phyloP scores from a whole-genome alignment of 441 rosid genomes.

The Euphorbia corollata region DNA sequence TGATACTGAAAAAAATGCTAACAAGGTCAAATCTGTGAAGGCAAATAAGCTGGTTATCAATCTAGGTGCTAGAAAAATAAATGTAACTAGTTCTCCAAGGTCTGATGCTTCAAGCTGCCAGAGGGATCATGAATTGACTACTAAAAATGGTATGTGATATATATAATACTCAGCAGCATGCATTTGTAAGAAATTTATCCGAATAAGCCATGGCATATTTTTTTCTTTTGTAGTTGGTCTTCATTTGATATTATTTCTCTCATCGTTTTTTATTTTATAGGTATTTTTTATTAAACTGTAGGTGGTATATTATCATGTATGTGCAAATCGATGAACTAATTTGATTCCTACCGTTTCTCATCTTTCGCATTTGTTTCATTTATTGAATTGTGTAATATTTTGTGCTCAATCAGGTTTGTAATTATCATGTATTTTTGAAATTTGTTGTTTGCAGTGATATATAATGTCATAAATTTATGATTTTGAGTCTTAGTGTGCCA shows the following conservation, averaged over 20 bases:
- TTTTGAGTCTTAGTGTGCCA: background rate
- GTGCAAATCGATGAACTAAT: no score
- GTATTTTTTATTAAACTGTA: background rate
- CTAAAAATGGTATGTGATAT: slow-evolving; percentile 52
- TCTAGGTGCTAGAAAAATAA: slow-evolving; percentile 75
- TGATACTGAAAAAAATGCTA: slow-evolving; percentile 44
- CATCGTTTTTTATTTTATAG: background rate
- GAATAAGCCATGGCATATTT: slow-evolving; percentile 1
- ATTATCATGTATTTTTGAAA: background rate
- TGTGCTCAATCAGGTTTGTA: no score
- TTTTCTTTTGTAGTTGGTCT: no score
- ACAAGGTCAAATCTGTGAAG: slow-evolving; percentile 55
- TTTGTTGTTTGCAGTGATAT: background rate
- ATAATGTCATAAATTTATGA: background rate
- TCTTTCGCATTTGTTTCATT: no score
- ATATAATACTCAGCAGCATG: background rate
- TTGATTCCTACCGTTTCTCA: no score
- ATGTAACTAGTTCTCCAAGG: slow-evolving; percentile 58
- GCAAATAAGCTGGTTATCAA: slow-evolving; percentile 86
- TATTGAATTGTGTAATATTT: no score
- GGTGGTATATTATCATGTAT: no score
- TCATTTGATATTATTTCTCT: background rate
- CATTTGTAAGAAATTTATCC: background rate
- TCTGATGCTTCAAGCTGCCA: slow-evolving; percentile 63
- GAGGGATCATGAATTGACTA: slow-evolving; percentile 47